These are phyloP conservation scores for Candida takata DNA, from an alignment of 805 yeast genomes.

Conservation along the genomic window DNA sequence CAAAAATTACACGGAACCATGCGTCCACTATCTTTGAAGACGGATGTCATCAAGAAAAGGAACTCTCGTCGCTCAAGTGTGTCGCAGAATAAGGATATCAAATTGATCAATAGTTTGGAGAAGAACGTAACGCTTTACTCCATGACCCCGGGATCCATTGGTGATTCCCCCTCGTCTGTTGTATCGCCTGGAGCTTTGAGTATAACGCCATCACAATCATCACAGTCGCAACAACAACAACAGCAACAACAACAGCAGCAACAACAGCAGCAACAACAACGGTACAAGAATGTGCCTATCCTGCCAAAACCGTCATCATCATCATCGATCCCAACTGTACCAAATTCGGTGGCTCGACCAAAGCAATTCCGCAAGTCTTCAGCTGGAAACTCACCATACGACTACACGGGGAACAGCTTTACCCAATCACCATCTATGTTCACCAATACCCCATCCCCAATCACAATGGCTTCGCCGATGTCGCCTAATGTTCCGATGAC, in stretches of 20 bases:
- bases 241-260: constrained; percentile 1
- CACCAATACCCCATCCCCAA: constrained; percentile 20
- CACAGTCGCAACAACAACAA: constrained; percentile 1
- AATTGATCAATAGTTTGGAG: constrained; percentile 15
- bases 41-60: constrained; percentile 87
- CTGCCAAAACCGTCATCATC: constrained; percentile 22
- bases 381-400: constrained; percentile 3
- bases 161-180: constrained; percentile 16
- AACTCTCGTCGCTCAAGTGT: constrained; percentile 25
- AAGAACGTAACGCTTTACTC: constrained; percentile 17
- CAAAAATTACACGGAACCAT: constrained; percentile 88
- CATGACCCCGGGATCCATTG: constrained; percentile 17
- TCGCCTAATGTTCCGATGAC: constrained; percentile 15
- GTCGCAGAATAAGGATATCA: constrained; percentile 11
- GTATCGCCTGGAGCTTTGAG: constrained; percentile 6
- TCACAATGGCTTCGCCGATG: constrained; percentile 22
- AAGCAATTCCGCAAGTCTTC: constrained; percentile 1
- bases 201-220: constrained; percentile 4
- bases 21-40: constrained; percentile 80
- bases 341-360: constrained; percentile 5
- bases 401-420: constrained; percentile 12
- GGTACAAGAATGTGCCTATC: constrained; percentile 24
- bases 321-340: constrained; percentile 7
- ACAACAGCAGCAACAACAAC: not conserved
- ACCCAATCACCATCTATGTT: constrained; percentile 16